A percentile compares a stretch with the other conserved stretches of the same genome.
phyloP scores from a whole-genome alignment of 805 yeast species.

The Saccharomyces mikatae region DNA sequence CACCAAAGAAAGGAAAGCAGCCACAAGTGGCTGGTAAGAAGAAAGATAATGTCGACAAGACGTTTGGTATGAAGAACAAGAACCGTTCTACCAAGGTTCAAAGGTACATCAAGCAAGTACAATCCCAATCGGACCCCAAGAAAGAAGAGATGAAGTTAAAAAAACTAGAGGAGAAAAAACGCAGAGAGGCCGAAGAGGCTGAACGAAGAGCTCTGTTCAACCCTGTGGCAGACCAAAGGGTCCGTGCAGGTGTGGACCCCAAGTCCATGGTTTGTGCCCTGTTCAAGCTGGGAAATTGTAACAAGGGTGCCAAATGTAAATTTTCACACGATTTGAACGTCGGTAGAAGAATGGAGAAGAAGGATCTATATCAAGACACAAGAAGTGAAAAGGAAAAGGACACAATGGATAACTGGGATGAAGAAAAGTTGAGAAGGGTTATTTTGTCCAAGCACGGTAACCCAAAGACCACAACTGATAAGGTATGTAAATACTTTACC shows the following conservation, averaged over 20 bases:
- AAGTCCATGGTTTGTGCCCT: conserved; percentile 84
- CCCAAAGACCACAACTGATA: conserved; percentile 88
- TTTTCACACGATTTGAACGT: conserved; percentile 82
- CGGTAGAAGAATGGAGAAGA: conserved; percentile 84
- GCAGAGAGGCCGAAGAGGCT: conserved; percentile 79
- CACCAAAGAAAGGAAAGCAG: conserved; percentile 62
- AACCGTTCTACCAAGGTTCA: conserved; percentile 91
- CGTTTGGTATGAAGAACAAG: conserved; percentile 93
- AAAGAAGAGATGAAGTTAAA: conserved; percentile 69
- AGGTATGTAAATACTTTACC: conserved; percentile 85
- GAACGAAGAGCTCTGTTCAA: conserved; percentile 79
- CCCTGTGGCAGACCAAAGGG: conserved; percentile 65
- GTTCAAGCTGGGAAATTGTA: conserved; percentile 81
- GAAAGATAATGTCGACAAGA: conserved; percentile 75
- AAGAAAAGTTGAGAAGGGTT: conserved; percentile 82
- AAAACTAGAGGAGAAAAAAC: conserved; percentile 72
- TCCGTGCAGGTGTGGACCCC: conserved; percentile 96
- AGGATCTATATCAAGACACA: conserved; percentile 85
- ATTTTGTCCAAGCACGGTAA: conserved; percentile 90
- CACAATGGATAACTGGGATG: conserved; percentile 96
- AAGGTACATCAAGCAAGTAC: conserved; percentile 59
- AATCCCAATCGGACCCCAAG: conserved; percentile 52
- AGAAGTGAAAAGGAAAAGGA: conserved; percentile 63
- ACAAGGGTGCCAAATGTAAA: conserved; percentile 76
- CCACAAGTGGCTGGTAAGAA: conserved; percentile 45